Base-by-base conservation (phyloP, 2,329 filamentous ascomycete genomes). In the Parafenestella ontariensis region DNA sequence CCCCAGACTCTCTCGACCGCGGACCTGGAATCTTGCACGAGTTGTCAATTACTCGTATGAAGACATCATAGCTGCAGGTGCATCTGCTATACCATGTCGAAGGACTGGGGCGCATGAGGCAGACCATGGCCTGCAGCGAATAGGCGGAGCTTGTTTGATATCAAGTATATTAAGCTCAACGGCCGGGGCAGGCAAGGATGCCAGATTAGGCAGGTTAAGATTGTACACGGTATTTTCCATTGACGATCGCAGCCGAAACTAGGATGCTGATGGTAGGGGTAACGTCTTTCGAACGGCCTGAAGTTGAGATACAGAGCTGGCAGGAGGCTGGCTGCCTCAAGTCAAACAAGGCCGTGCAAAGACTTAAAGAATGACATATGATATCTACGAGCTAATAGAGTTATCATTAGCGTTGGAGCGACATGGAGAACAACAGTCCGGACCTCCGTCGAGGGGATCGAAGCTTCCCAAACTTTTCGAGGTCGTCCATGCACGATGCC, bases 1-100 rank as follows among this genome's bases (percentile, higher is more conserved):
- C 28, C 17, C 13, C n/a, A 28, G 33, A n/a, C 17, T 52, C 28
- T 9, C 29, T 44, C 37, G 51, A 49, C 58, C 59, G 46, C 54
- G 48, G 48, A 49, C 50, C 28, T 43, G 40, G 42, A n/a, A 20
- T 37, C 45, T 47, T 40, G 28, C 46, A 49, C 49, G 28, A 56
- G 47, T 44, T 46, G 36, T 18, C 26, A 24, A 7, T 41, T 5
- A 46, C 40, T n/a, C n/a, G n/a, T 45, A 40, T 48, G 42, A 31
- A 58, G 57, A 52, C 63, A 62, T 61, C 49, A 64, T 62, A 57
- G 48, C 50, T 58, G 59, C 59, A 60, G 46, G 43, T 21, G 52
- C 46, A 36, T 31, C 20, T 11, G 21, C 33, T 33, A 31, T 52
- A 41, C 48, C 52, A 49, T 47, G 52, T 43, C 26, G 33, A 28